These are phyloP conservation scores for Linnemannia schmuckeri DNA, from an alignment of 192 early-diverging fungal species.

Conservation along the genomic window DNA sequence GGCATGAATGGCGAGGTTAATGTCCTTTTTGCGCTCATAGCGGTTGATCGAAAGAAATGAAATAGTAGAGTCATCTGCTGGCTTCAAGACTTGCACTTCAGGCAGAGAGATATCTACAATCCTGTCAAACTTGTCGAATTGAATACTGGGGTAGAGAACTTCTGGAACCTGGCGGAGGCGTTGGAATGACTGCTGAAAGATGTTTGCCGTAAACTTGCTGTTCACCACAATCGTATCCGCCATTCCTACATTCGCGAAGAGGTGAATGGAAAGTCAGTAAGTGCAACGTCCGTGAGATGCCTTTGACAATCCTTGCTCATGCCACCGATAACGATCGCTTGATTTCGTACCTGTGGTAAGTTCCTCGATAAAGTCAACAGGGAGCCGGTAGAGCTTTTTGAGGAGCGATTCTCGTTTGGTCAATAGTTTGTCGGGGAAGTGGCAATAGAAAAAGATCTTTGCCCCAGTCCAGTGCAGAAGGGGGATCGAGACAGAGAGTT, in stretches of 20 bases:
- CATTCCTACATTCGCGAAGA: slow-evolving; percentile 66
- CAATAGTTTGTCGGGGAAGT: slow-evolving; percentile 93
- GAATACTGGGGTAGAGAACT: slow-evolving; percentile 89
- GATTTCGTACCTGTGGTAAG: slow-evolving; percentile 77
- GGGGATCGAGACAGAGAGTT: slow-evolving; percentile 89
- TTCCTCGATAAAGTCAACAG: slow-evolving; percentile 90
- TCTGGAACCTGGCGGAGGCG: slow-evolving; percentile 70
- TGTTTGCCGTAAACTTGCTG: slow-evolving; percentile 84
- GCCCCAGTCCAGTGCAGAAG: slow-evolving; percentile 74
- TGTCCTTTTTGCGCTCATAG: slow-evolving; percentile 96
- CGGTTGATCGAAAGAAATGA: slow-evolving; percentile 90
- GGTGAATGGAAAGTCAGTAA: no score
- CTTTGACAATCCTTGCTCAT: not conserved
- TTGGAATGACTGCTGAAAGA: slow-evolving; percentile 82
- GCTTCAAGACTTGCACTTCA: slow-evolving; percentile 64
- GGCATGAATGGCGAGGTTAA: slow-evolving; percentile 82
- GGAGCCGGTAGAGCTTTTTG: slow-evolving; percentile 81
- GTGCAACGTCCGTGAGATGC: no score
- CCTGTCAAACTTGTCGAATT: slow-evolving; percentile 78
- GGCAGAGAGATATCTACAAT: slow-evolving; percentile 67
- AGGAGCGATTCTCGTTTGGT: slow-evolving; percentile 71
- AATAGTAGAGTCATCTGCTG: slow-evolving; percentile 39
- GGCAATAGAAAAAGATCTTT: slow-evolving; percentile 95
- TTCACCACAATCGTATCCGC: slow-evolving; percentile 95
- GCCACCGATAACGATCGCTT: not conserved